Conservation (phyloP, 306 rosid genomes). For the Rubus idaeus region DNA sequence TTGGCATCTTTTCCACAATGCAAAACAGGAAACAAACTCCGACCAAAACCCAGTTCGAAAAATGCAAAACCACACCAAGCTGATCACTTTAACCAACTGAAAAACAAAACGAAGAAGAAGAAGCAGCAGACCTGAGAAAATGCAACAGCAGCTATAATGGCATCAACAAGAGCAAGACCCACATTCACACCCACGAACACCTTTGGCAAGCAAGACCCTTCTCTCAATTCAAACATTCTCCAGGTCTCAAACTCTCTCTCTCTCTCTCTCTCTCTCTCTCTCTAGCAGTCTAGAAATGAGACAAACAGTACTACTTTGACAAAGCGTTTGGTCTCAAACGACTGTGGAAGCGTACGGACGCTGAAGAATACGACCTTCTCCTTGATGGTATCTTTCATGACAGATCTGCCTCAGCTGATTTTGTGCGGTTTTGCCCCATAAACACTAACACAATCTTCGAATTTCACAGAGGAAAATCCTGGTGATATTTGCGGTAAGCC, state of each 20-base stretch:
- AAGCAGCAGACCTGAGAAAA: slow-evolving; percentile 65
- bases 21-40: not conserved
- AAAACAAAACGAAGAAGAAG: not conserved
- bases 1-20: slow-evolving; percentile 21
- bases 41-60: slow-evolving; percentile 12
- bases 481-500: slow-evolving; percentile 25
- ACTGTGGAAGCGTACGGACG: slow-evolving; percentile 20
- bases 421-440: slow-evolving; percentile 2
- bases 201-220: slow-evolving; percentile 59
- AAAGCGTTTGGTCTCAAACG: slow-evolving; percentile 20
- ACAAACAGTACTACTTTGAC: slow-evolving; percentile 4
- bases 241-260: slow-evolving; percentile 6
- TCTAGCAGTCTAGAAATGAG: not conserved
- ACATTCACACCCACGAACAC: slow-evolving; percentile 52
- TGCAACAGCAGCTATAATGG: slow-evolving; percentile 58
- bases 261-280: slow-evolving; percentile 11
- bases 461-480: slow-evolving; percentile 17
- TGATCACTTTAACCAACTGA: not conserved
- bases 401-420: slow-evolving; percentile 28
- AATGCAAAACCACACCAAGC: slow-evolving; percentile 3
- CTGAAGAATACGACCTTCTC: slow-evolving; percentile 20
- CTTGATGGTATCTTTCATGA: slow-evolving; percentile 27
- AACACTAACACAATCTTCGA: slow-evolving; percentile 4
- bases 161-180: slow-evolving; percentile 68
- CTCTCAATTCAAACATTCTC: slow-evolving; percentile 55